A percentile compares a stretch with the other conserved stretches of the same genome.
Evolutionary conservation across 2,329 filamentous ascomycete species (phyloP).

Genomic region (Hymenoscyphus albidus): DNA sequence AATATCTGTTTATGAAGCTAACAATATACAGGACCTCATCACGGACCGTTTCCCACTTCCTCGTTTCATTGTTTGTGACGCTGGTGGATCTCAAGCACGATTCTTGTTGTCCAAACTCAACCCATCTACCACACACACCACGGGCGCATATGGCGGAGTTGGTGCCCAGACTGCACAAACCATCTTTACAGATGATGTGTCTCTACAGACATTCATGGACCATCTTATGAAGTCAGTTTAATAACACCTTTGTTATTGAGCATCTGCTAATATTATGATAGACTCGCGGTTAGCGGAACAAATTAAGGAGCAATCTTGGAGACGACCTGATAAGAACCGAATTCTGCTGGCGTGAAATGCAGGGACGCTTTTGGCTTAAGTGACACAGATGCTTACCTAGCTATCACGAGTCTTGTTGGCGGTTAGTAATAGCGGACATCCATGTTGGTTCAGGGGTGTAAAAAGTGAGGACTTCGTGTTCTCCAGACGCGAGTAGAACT

Average conservation of each 20-base stretch:
- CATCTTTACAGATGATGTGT: conserved; percentile 98
- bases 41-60: conserved; percentile 97
- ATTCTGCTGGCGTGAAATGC: conserved; percentile 1
- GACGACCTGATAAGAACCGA: background rate
- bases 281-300: conserved; percentile 43
- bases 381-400: background rate
- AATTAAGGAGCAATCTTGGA: conserved; percentile 1
- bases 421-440: conserved; percentile 3
- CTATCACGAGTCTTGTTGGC: background rate
- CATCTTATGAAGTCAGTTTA: conserved; percentile 91
- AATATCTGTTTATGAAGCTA: conserved; percentile 16
- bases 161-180: conserved; percentile 86
- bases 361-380: background rate
- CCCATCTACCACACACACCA: conserved; percentile 94
- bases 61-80: conserved; percentile 96
- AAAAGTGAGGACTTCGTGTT: background rate
- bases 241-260: background rate
- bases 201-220: conserved; percentile 98
- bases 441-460: background rate
- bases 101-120: conserved; percentile 97
- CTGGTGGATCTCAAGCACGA: conserved; percentile 95
- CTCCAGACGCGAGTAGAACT: background rate
- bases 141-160: conserved; percentile 84
- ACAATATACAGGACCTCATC: conserved; percentile 71
- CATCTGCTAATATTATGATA: conserved; percentile 27